phyloP scores from a whole-genome alignment of 2,329 filamentous ascomycete species.

The Zymoseptoria crescenta region DNA sequence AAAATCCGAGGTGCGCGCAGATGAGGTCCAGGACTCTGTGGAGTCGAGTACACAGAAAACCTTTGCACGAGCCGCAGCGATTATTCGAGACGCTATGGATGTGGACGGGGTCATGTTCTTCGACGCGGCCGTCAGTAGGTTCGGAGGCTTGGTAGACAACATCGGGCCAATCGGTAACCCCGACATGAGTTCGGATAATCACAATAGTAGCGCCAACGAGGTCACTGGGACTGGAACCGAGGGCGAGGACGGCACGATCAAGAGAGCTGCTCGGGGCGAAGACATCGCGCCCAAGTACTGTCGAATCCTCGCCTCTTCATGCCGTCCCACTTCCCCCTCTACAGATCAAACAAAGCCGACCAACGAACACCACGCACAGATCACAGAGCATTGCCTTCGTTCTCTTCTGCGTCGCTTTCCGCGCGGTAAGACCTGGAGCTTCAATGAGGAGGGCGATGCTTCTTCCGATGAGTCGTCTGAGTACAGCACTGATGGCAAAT shows the following conservation, averaged over 20 bases:
- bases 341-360: neutral
- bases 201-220: conserved; percentile 10
- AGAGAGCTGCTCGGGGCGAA: conserved; percentile 6
- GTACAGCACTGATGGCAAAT: conserved; percentile 9
- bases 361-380: conserved; percentile 1
- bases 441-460: conserved; percentile 23
- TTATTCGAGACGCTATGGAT: conserved; percentile 42
- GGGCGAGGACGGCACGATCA: conserved; percentile 11
- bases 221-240: conserved; percentile 14
- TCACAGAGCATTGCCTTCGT: conserved; percentile 18
- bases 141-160: conserved; percentile 20
- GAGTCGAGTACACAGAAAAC: conserved; percentile 22
- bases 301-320: conserved; percentile 18
- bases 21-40: conserved; percentile 9
- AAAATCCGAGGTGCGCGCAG: conserved; percentile 7
- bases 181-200: conserved; percentile 14
- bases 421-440: conserved; percentile 30
- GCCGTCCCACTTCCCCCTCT: neutral
- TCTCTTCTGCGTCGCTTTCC: conserved; percentile 26
- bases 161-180: conserved; percentile 7
- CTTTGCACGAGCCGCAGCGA: conserved; percentile 42
- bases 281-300: conserved; percentile 10
- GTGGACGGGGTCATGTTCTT: conserved; percentile 44
- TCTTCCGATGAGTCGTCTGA: conserved; percentile 23
- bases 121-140: conserved; percentile 27